These are phyloP conservation scores for Penicillium sp. DNA, from an alignment of 2,329 filamentous ascomycete genomes.

Conservation along the genomic window DNA sequence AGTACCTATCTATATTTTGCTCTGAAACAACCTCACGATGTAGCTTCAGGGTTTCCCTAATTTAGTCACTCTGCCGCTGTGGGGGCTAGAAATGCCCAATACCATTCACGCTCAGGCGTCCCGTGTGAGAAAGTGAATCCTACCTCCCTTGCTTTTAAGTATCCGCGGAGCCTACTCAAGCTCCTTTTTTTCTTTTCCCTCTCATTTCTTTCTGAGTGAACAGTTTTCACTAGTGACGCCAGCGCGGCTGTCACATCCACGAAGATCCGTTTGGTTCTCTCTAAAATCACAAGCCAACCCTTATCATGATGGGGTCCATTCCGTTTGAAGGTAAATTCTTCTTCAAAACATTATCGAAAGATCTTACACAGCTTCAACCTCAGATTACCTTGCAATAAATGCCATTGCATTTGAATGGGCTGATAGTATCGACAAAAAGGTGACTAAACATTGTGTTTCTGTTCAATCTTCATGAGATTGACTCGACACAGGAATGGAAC, in stretches of 20 bases:
- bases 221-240: not conserved
- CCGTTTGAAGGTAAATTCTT: not conserved
- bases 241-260: not conserved
- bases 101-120: not conserved
- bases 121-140: not conserved
- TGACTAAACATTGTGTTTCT: not conserved
- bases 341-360: too few species aligned
- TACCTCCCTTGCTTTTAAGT: not conserved
- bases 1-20: too few species aligned
- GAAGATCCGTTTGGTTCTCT: not conserved
- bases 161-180: not conserved
- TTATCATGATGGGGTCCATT: not conserved
- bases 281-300: too few species aligned
- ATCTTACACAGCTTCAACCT: not conserved
- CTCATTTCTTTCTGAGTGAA: not conserved
- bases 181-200: too few species aligned
- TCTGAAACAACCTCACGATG: not conserved
- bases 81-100: not conserved
- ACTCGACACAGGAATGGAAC: constrained; percentile 14
- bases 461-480: not conserved
- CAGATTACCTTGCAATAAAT: constrained; percentile 10
- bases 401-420: constrained; percentile 19
- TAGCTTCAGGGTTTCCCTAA: not conserved
- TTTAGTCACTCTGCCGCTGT: not conserved
- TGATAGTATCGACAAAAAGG: constrained; percentile 22